phyloP scores from a whole-genome alignment of 78 protist genomes.

The Monosiga brevicollis region DNA sequence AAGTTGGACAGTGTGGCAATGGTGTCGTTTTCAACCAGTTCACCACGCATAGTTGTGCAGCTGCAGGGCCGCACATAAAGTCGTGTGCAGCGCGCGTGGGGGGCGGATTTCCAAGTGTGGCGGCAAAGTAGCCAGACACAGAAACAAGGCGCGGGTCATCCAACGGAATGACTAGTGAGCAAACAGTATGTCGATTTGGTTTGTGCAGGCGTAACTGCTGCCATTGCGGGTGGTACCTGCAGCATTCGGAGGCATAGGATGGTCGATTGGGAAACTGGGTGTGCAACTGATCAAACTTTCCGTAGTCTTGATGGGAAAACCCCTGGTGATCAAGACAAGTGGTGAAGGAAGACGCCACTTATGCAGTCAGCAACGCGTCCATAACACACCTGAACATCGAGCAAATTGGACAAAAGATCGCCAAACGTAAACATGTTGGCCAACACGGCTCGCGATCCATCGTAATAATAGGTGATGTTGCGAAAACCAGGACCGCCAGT shows the following conservation, averaged over 20 bases:
- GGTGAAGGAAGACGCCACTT: background rate
- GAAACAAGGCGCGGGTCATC: no score
- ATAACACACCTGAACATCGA: conserved; percentile 6
- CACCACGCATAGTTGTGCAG: conserved; percentile 13
- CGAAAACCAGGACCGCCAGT: conserved; percentile 5
- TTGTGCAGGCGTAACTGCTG: no score
- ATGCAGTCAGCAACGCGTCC: background rate
- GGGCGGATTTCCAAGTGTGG: no score
- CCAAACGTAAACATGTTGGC: conserved; percentile 4
- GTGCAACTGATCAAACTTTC: background rate
- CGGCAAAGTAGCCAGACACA: no score
- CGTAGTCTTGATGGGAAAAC: conserved; percentile 4
- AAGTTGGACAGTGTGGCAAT: background rate
- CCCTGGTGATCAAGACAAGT: background rate
- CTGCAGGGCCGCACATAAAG: no score
- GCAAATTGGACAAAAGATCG: background rate
- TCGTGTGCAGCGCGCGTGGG: no score
- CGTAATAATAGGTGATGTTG: background rate
- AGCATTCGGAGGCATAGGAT: conserved; percentile 6
- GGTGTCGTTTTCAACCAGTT: background rate
- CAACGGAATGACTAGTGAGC: no score
- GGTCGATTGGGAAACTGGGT: background rate
- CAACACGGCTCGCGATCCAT: conserved; percentile 14
- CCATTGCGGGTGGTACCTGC: no score
- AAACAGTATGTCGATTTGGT: no score